Percentiles rank a stretch among this genome's conserved stretches.
phyloP scores from a whole-genome alignment of 306 rosid genomes.

The Glycine latifolia region DNA sequence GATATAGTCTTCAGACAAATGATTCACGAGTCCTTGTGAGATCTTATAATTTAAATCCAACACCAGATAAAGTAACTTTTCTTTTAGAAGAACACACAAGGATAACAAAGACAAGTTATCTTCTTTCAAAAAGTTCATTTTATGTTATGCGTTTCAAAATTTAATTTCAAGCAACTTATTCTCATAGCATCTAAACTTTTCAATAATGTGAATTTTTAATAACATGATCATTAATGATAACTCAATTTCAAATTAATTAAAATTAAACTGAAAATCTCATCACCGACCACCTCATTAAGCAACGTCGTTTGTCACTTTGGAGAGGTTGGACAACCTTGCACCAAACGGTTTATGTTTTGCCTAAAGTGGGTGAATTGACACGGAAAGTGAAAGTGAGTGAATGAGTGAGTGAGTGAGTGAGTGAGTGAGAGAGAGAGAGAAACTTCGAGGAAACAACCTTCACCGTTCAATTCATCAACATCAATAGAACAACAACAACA shows the following conservation, averaged over 20 bases:
- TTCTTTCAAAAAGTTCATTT: not conserved
- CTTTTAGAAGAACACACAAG: not conserved
- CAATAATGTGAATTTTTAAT: not conserved
- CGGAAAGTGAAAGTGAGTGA: not conserved
- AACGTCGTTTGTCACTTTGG: not conserved
- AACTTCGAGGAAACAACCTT: slow-evolving; percentile 55
- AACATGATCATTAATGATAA: not conserved
- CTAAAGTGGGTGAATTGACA: slow-evolving; percentile 12
- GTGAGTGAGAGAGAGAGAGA: slow-evolving; percentile 21
- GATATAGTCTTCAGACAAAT: not conserved
- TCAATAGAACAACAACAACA: not conserved
- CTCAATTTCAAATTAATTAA: not conserved
- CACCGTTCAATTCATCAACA: slow-evolving; percentile 26
- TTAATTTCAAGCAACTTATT: not conserved
- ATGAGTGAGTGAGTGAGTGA: not conserved
- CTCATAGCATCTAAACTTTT: not conserved
- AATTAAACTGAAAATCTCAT: not conserved
- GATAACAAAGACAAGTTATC: not conserved
- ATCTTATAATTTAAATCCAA: slow-evolving; percentile 26
- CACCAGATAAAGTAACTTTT: slow-evolving; percentile 19
- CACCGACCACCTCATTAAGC: not conserved
- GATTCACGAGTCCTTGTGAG: not conserved
- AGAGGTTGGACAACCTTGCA: not conserved
- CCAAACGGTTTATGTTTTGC: not conserved
- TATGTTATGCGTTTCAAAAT: not conserved